Evolutionary conservation across 2,329 filamentous ascomycete genomes (phyloP), one percentile per base, ranked within the genome.

Genomic region (Exophiala oligosperma): DNA sequence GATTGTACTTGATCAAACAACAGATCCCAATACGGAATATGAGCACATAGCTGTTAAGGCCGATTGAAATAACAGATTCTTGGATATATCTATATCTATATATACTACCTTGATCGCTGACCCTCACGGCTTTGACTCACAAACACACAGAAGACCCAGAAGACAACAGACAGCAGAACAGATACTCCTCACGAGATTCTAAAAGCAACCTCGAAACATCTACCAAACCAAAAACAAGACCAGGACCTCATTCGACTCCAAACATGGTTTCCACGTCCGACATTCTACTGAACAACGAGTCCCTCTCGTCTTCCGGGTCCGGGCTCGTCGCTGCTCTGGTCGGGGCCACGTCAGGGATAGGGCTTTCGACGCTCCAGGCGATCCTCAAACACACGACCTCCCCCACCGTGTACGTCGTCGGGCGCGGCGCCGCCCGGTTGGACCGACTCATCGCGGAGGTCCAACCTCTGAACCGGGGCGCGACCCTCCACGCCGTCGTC

Each of bases 401-500:
- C 2, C 61, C 62, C 3, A 63, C 55, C 4, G 44, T 63, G 52
- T 64, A 61, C 49, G 24, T 64, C 21, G 56, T 64, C 9, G 61
- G 60, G 4, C 57, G 57, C 3, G 28, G 38, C 37, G 21, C 28
- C 5, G 7, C 43, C 2, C 49, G 49, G 1, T 46, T 61, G 4
- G 5, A 40, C 24, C 35, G 28, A 0, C 32, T 56, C 7, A 57
- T 63, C 37, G 12, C n/a, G n/a, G 7, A 55, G 14, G 40, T 48
- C 17, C 26, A 55, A 37, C n/a, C 23, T 11, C 49, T 59, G 44
- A 64, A 63, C 47, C 1, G 43, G 1, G 17, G 43, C 1, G 58
- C 57, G 12, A 53, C 35, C 12, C n/a, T 61, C 38, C 32, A 54
- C 32, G 49, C 60, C 38, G 49, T 64, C 41, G 47, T 55, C 21